Evolutionary conservation across 2,329 filamentous ascomycete genomes (phyloP).

Genomic region (Paramyrothecium roridum): DNA sequence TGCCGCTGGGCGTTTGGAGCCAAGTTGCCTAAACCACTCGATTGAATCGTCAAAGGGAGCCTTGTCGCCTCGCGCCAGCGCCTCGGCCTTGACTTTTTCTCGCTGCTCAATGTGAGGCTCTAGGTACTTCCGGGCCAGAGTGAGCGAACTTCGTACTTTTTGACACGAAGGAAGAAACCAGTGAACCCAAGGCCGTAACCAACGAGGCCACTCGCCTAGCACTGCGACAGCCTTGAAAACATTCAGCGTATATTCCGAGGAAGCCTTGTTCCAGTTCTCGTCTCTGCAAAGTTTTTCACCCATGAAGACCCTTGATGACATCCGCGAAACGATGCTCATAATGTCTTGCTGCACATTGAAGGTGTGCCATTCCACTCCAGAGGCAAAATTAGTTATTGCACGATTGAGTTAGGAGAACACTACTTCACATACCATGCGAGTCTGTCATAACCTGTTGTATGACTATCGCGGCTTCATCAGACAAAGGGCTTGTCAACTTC

Average conservation of each 20-base stretch:
- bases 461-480: neutral
- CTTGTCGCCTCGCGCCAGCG: conserved; percentile 3
- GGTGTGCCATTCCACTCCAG: neutral
- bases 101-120: conserved; percentile 41
- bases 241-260: conserved; percentile 41
- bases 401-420: neutral
- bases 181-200: conserved; percentile 43
- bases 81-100: conserved; percentile 14
- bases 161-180: conserved; percentile 36
- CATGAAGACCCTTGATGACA: conserved; percentile 30
- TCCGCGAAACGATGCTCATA: neutral
- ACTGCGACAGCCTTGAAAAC: conserved; percentile 21
- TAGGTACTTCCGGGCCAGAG: conserved; percentile 5
- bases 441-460: neutral
- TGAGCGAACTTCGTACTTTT: conserved; percentile 19
- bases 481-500: neutral
- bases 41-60: conserved; percentile 41
- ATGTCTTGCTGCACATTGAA: neutral
- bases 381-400: neutral
- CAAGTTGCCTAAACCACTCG: conserved; percentile 48
- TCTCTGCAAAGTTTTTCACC: conserved; percentile 36
- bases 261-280: conserved; percentile 39
- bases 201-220: conserved; percentile 38
- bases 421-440: neutral
- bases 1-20: conserved; percentile 5